These are phyloP conservation scores for Boechera retrofracta DNA, from an alignment of 345 rosid genomes.

Conservation along the genomic window DNA sequence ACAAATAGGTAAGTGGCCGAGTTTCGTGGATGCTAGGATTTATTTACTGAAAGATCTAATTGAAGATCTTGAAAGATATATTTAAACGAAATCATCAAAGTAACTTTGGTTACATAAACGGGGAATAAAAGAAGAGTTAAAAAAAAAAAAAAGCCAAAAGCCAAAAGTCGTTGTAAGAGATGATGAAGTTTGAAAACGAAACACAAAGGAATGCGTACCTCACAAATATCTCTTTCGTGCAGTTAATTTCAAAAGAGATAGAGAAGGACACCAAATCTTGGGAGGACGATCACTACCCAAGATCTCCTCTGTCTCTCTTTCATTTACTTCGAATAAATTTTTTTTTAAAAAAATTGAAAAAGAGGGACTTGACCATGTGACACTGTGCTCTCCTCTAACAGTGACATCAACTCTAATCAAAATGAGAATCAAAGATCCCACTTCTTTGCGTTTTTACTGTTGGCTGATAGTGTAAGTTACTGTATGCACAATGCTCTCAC, in stretches of 20 bases:
- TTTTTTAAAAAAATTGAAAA: background rate
- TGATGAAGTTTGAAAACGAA: constrained; percentile 33
- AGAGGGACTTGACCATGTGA: constrained; percentile 38
- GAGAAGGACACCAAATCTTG: constrained; percentile 35
- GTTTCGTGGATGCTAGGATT: background rate
- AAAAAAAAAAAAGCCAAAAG: background rate
- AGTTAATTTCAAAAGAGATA: constrained; percentile 42
- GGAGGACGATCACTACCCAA: constrained; percentile 42
- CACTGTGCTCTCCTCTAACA: constrained; percentile 28
- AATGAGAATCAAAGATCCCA: constrained; percentile 30
- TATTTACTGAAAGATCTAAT: background rate
- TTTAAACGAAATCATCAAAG: background rate
- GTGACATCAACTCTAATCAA: constrained; percentile 40
- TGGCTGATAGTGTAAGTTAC: constrained; percentile 29
- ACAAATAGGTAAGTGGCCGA: background rate
- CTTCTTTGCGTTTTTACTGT: constrained; percentile 24
- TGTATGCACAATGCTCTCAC: constrained; percentile 25
- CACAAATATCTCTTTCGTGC: constrained; percentile 25
- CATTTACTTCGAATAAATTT: background rate
- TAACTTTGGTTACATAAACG: background rate
- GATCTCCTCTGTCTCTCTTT: constrained; percentile 25
- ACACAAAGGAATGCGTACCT: constrained; percentile 27
- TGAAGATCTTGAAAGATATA: background rate
- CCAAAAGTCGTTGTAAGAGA: constrained; percentile 2
- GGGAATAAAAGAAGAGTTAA: background rate